These are phyloP conservation scores for Sicyos edulis DNA, from an alignment of 306 rosid genomes.

Conservation along the genomic window DNA sequence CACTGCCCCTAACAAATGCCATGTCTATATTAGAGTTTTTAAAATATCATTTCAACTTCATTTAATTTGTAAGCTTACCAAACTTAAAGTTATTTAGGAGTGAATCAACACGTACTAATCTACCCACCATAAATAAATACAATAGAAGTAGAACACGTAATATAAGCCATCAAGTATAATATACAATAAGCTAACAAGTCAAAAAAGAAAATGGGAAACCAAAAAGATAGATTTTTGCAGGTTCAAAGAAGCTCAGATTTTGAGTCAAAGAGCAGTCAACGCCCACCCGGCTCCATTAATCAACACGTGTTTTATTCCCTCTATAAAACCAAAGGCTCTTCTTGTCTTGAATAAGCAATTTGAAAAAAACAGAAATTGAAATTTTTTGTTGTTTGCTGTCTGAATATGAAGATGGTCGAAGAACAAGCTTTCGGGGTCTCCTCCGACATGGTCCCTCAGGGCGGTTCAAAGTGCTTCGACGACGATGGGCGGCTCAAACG, in stretches of 20 bases:
- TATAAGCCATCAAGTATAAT: background rate
- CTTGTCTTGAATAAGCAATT: too few relatives aligned
- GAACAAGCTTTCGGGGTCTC: constrained; percentile 49
- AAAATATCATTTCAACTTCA: too few relatives aligned
- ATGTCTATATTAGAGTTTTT: too few relatives aligned
- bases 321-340: background rate
- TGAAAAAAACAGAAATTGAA: background rate
- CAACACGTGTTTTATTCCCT: constrained; percentile 10
- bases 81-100: too few relatives aligned
- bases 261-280: constrained; percentile 13
- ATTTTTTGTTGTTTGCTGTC: background rate
- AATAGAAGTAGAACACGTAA: too few relatives aligned
- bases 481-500: constrained; percentile 82
- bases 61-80: too few relatives aligned
- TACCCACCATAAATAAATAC: too few relatives aligned
- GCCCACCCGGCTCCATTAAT: background rate
- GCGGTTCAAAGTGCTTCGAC: constrained; percentile 54
- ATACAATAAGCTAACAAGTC: background rate
- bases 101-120: too few relatives aligned
- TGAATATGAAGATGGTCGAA: constrained; percentile 45
- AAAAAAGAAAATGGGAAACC: background rate
- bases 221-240: background rate
- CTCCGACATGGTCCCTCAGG: constrained; percentile 35
- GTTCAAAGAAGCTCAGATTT: background rate
- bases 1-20: too few relatives aligned